These are phyloP conservation scores for Bacidia rubella DNA, from an alignment of 495 filamentous ascomycete genomes.

Conservation along the genomic window DNA sequence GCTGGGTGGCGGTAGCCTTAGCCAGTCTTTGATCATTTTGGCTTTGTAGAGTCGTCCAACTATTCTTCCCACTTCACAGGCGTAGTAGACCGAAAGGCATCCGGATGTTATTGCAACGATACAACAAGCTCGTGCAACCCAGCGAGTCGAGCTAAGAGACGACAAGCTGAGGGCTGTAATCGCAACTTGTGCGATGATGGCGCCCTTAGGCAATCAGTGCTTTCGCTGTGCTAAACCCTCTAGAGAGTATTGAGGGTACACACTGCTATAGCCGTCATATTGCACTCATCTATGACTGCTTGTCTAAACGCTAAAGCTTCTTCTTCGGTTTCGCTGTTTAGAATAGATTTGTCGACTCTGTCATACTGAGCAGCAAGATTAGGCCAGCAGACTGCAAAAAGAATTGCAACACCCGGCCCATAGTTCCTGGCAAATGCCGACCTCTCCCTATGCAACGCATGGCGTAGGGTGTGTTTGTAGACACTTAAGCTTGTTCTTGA, in stretches of 20 bases:
- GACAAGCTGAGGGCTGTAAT: constrained; percentile 17
- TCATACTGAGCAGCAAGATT: constrained; percentile 3
- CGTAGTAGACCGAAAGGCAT: constrained; percentile 17
- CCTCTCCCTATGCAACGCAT: too few relatives aligned
- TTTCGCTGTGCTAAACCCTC: background rate
- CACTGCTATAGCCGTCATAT: constrained; percentile 20
- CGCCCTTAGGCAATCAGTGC: constrained; percentile 13
- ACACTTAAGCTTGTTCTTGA: too few relatives aligned
- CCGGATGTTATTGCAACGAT: constrained; percentile 14
- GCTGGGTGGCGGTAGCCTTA: background rate
- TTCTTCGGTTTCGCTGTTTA: constrained; percentile 1
- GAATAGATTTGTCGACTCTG: constrained; percentile 2
- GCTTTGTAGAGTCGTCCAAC: constrained; percentile 9
- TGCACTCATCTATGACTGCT: constrained; percentile 9
- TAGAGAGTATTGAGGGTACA: background rate
- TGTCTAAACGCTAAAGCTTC: constrained; percentile 4
- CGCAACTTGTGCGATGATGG: constrained; percentile 23
- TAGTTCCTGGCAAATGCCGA: background rate
- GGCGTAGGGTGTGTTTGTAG: too few relatives aligned
- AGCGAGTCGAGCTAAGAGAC: constrained; percentile 16
- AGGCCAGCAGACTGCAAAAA: background rate
- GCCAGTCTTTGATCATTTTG: constrained; percentile 5
- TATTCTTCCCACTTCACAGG: constrained; percentile 8
- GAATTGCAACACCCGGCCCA: background rate
- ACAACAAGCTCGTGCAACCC: constrained; percentile 16